Conservation (phyloP, 352 stramenopile genomes). For the Phytopythium chamaehyphon region DNA sequence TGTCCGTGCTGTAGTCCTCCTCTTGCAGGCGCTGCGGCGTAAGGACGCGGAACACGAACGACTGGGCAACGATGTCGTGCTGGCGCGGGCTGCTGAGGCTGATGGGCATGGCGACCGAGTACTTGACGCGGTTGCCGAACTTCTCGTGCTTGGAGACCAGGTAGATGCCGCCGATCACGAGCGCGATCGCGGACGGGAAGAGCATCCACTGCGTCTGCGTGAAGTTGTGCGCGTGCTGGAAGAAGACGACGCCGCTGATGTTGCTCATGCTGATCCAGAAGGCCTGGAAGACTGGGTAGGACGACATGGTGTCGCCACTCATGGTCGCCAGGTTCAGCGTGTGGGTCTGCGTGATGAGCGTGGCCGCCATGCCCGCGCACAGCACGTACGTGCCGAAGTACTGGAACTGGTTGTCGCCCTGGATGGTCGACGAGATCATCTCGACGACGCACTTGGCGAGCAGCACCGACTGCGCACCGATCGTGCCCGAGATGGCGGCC, state of each 20-base stretch:
- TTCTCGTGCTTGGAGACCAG: conserved; percentile 87
- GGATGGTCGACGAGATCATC: conserved; percentile 79
- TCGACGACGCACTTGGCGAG: conserved; percentile 83
- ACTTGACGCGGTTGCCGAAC: conserved; percentile 87
- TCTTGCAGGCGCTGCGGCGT: conserved; percentile 73
- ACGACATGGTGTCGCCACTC: conserved; percentile 81
- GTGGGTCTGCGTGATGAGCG: conserved; percentile 81
- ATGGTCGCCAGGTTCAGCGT: conserved; percentile 85
- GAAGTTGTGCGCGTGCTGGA: conserved; percentile 83
- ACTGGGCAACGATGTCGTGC: conserved; percentile 86
- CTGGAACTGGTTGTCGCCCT: conserved; percentile 81
- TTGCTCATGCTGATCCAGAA: conserved; percentile 89
- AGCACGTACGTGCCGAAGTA: conserved; percentile 86
- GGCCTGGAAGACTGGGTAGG: conserved; percentile 83
- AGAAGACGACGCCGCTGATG: conserved; percentile 86
- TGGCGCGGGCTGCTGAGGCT: conserved; percentile 79
- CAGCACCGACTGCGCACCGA: conserved; percentile 80
- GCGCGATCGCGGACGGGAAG: conserved; percentile 64
- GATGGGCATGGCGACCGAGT: conserved; percentile 86
- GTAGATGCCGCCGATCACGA: conserved; percentile 75
- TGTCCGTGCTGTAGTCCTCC: conserved; percentile 49
- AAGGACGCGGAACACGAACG: conserved; percentile 83
- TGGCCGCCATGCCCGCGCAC: conserved; percentile 65
- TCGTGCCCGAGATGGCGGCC: conserved; percentile 80
- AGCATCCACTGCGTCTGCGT: conserved; percentile 80